These are phyloP conservation scores for Alternaria novae-zelandiae DNA, from an alignment of 2,329 filamentous ascomycete species.

Conservation along the genomic window DNA sequence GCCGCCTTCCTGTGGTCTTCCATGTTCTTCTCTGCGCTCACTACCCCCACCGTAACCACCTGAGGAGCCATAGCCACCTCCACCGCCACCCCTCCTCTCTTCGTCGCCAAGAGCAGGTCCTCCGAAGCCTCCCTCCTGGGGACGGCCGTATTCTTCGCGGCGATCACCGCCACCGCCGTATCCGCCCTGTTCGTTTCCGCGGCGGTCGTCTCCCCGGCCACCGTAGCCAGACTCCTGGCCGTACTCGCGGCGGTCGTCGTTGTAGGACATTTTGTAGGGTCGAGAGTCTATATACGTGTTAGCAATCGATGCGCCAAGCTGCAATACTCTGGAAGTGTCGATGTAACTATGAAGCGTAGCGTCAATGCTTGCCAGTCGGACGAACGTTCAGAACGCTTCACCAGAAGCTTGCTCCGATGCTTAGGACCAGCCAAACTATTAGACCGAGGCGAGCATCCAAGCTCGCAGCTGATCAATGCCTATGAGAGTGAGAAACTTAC, in stretches of 20 bases:
- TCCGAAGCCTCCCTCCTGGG: conserved; percentile 20
- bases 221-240: conserved; percentile 17
- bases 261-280: conserved; percentile 30
- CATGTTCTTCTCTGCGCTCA: conserved; percentile 18
- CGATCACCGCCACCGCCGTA: conserved; percentile 23
- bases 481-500: background rate
- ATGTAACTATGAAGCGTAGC: background rate
- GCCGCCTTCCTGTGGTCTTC: conserved; percentile 10
- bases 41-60: conserved; percentile 9
- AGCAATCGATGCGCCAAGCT: background rate
- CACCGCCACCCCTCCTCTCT: conserved; percentile 11
- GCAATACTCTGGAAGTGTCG: background rate
- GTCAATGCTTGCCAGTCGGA: background rate
- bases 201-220: conserved; percentile 20
- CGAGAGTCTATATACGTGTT: background rate
- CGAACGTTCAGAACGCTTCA: background rate
- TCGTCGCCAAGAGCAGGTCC: conserved; percentile 15
- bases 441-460: background rate
- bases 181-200: conserved; percentile 19
- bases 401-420: background rate
- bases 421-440: background rate
- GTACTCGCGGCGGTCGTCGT: conserved; percentile 28
- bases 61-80: conserved; percentile 8
- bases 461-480: background rate
- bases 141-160: conserved; percentile 24